Evolutionary conservation across 768 basidiomycete genomes (phyloP), one percentile per base, ranked within the genome.

Genomic region (Pulveroboletus sp.): DNA sequence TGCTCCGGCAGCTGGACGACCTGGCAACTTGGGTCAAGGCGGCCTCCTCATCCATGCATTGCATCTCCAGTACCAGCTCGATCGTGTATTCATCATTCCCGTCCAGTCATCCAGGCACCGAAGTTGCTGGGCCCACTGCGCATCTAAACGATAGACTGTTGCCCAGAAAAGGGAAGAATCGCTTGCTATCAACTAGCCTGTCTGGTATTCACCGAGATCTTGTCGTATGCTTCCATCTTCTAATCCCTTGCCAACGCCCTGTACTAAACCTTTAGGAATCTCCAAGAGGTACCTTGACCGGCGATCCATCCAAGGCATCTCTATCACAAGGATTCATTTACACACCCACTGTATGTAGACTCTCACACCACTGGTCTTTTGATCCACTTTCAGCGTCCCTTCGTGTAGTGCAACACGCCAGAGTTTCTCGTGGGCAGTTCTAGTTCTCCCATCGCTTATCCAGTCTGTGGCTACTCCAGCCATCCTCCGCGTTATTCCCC

Each of bases 391-490:
- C n/a, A n/a, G n/a, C n/a, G n/a, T n/a, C 12, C 19, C 17, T 4
- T 40, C 36, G 5, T 33, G 16, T 46, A 64, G 57, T 34, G 59
- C 33, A 24, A 59, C 29, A 60, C 62, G 6, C 64, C 66, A n/a
- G 64, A 64, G 45, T 68, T 68, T 44, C 64, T 65, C 6, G 64
- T 45, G 20, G 68, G 66, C 6, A 57, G 62, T 36, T 68, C 68
- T 12, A 57, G 51, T 41, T 69, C 68, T 38, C 62, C 58, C 6
- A 21, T 69, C 34, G 66, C 51, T 23, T 66, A 64, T 24, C 65
- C 68, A 5, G 60, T 60, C 21, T 50, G 49, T 39, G 68, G 66
- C 31, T 67, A 68, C 44, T 58, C 51, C 13, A 67, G 66, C 38
- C 61, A 50, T 37, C 57, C 62, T 52, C 47, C 49, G n/a, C 53